These are phyloP conservation scores for Bipolaris victoriae DNA, from an alignment of 2,329 filamentous ascomycete genomes.

Conservation along the genomic window DNA sequence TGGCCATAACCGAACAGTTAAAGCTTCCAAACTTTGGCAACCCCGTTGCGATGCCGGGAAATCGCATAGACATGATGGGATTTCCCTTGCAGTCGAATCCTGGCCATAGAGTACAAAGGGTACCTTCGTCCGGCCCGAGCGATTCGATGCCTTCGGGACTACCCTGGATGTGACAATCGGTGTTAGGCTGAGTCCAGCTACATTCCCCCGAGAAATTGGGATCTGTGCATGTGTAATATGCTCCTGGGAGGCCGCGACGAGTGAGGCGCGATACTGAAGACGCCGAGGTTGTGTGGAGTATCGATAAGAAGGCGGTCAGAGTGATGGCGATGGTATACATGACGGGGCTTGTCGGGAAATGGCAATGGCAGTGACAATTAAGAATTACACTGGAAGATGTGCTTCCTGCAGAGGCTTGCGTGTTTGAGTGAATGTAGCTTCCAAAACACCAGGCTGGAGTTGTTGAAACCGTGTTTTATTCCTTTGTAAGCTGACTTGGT, in stretches of 20 bases:
- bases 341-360: constrained; percentile 5
- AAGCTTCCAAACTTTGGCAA: constrained; percentile 36
- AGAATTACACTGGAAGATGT: constrained; percentile 7
- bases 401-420: constrained; percentile 10
- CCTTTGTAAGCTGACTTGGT: constrained; percentile 6
- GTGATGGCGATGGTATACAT: constrained; percentile 8
- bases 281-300: constrained; percentile 10
- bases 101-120: constrained; percentile 36
- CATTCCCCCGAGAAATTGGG: constrained; percentile 39
- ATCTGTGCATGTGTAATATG: constrained; percentile 41
- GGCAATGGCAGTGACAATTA: constrained; percentile 4
- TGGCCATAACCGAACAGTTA: constrained; percentile 25
- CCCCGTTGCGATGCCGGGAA: constrained; percentile 29
- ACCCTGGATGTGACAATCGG: constrained; percentile 35
- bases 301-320: constrained; percentile 18
- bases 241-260: constrained; percentile 43
- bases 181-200: constrained; percentile 34
- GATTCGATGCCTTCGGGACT: constrained; percentile 31
- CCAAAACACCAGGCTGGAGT: background rate
- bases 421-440: constrained; percentile 5
- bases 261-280: constrained; percentile 16
- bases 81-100: constrained; percentile 30
- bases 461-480: background rate
- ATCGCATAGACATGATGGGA: constrained; percentile 27
- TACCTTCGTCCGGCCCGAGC: constrained; percentile 42